Evolutionary conservation across 1,139 yeast species (phyloP), one percentile per base, ranked within the genome.

Genomic region (Candida tetrigidarum): DNA sequence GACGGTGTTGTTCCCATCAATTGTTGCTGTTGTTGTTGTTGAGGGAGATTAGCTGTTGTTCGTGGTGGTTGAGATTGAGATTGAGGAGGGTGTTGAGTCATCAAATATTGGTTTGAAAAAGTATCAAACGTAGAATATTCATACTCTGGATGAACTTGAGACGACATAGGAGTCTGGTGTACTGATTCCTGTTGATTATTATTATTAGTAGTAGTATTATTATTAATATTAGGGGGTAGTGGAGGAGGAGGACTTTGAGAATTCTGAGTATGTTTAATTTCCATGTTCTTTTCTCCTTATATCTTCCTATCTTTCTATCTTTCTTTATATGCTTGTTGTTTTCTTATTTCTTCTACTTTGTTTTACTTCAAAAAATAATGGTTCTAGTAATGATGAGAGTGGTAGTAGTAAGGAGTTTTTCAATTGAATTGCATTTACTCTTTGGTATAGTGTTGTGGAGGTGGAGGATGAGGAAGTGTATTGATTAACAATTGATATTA

Each of bases 1-100:
- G 36, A 25, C 3, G 36, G 36, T 3, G 36, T 18, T 19, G 22
- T 20, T 2, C 12, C 14, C 4, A 14, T 28, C 15, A n/a, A 16
- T 28, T 25, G n/a, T n/a, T n/a, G n/a, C 8, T 28, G 30, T 14
- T 25, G 42, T 25, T 32, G 38, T 10, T 33, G 43, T 11, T 40
- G 37, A n/a, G n/a, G 37, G 11, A n/a, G 35, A 20, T 32, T 9
- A 18, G 32, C 25, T 25, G 27, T 15, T 16, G 22, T 12, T 16
- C n/a, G 35, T 32, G 8, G 35, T 4, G 4, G 18, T 16, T 9
- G 16, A 4, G 5, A 14, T 28, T 28, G 32, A 28, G 32, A 14
- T 28, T 22, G 32, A 4, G 14, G 32, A 25, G 30, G 39, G 5
- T 30, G 35, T 20, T 33, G 37, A 5, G 32, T 23, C 25, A 26